Base-by-base conservation (phyloP, 306 rosid genomes). In the Pterocarpus santalinus region DNA sequence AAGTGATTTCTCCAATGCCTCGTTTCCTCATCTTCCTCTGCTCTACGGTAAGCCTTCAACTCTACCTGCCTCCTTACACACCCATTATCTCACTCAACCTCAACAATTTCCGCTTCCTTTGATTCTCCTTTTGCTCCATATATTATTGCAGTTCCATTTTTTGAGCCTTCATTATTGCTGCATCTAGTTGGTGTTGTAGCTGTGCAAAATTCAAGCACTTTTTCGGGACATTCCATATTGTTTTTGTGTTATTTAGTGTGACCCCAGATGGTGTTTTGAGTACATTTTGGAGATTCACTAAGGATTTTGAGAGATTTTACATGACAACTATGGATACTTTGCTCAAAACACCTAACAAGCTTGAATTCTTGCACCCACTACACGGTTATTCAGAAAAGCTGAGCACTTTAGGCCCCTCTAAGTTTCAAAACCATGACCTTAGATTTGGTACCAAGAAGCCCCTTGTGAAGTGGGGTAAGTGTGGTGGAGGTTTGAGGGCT, bases 341-440 rank as follows among this genome's bases (percentile, higher is more conserved):
- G 53, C 97, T 95, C 78, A 95, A 95, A 89, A 95, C 94, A 46
- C 97, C 92, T 47, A 93, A 90, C 90, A 93, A 84, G 83, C 97
- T 91, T 81, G 90, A 75, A 46, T 93, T 89, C 85, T 81, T 93
- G 78, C 94, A 89, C 75, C 98, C 97, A 63, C 82, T 92, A 76
- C 90, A 89, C 77, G 93, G 98, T 79, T 87, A 90, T 85, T 87
- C 92, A 0, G 99, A 90, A 64, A 95, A 90, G 84, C 57, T 87
- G 79, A 84, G 78, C 65, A 69, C 79, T 87, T 80, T 71, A 14
- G 77, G 73, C 64, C 77, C 81, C 39, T 60, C 60, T n/a, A 95
- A 78, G 89, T 66, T 86, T 77, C 97, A 86, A 64, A 81, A 56
- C 65, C 95, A 84, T 55, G 93, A 93, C 61, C 70, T 91, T 55